Evolutionary conservation across 2,329 filamentous ascomycete species (phyloP).

Genomic region (Sphaerulina populicola): DNA sequence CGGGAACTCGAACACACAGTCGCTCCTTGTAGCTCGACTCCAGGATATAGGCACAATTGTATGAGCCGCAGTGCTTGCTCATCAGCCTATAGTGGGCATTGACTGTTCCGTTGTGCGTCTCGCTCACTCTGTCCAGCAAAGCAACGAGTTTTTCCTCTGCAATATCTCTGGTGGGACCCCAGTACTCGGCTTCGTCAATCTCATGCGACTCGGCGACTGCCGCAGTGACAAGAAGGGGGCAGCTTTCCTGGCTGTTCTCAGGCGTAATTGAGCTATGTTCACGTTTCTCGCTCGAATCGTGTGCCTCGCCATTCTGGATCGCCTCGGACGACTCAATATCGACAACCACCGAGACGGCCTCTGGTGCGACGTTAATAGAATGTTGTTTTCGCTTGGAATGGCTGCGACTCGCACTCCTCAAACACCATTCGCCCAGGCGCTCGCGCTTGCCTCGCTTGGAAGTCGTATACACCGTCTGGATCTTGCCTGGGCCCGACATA

Average conservation of each 20-base stretch:
- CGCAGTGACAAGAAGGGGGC: not conserved
- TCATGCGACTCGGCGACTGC: conserved; percentile 1
- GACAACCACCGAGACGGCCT: not conserved
- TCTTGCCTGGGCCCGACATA: conserved; percentile 1
- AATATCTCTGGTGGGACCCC: conserved; percentile 13
- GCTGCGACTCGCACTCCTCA: conserved; percentile 4
- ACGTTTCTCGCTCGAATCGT: too few relatives aligned
- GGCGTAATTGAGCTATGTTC: not conserved
- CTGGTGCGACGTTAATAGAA: not conserved
- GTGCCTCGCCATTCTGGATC: too few relatives aligned
- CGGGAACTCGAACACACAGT: conserved; percentile 16
- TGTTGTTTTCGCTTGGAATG: not conserved
- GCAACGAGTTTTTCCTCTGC: conserved; percentile 6
- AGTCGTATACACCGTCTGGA: conserved; percentile 7
- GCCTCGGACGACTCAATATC: not conserved
- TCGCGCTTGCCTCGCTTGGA: conserved; percentile 7
- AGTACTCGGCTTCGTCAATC: conserved; percentile 12
- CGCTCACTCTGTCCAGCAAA: conserved; percentile 4
- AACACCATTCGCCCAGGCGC: conserved; percentile 4
- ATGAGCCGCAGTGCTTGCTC: conserved; percentile 12
- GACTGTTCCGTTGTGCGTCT: not conserved
- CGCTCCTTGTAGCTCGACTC: conserved; percentile 5
- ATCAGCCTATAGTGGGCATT: conserved; percentile 5
- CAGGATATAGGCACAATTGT: conserved; percentile 18
- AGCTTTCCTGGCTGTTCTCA: not conserved